phyloP scores from a whole-genome alignment of 2,329 filamentous ascomycete genomes.

The Cladosporium sp. region DNA sequence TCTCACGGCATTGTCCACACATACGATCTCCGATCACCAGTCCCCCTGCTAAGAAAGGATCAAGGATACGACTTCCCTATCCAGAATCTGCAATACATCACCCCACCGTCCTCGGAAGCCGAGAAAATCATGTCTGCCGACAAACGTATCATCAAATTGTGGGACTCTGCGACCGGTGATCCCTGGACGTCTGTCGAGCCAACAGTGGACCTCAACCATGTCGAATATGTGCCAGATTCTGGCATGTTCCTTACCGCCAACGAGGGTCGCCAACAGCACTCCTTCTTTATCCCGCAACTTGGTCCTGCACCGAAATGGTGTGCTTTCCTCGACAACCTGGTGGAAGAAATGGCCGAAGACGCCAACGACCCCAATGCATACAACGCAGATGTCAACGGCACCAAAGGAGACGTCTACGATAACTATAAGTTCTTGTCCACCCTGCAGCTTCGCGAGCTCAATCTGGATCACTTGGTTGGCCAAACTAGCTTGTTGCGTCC shows the following conservation, averaged over 20 bases:
- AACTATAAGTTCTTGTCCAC: conserved; percentile 98
- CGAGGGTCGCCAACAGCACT: conserved; percentile 91
- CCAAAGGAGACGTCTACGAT: conserved; percentile 79
- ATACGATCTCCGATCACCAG: conserved; percentile 87
- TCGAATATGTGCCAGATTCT: conserved; percentile 87
- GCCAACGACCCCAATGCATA: conserved; percentile 63
- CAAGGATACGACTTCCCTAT: conserved; percentile 95
- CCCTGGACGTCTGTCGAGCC: conserved; percentile 97
- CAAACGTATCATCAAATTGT: conserved; percentile 95
- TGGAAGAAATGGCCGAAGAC: conserved; percentile 96
- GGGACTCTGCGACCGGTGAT: conserved; percentile 78
- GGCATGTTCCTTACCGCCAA: conserved; percentile 97
- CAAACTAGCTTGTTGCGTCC: conserved; percentile 86
- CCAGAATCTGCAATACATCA: conserved; percentile 73
- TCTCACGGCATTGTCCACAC: conserved; percentile 84
- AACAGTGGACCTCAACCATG: conserved; percentile 89
- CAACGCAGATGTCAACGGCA: conserved; percentile 42
- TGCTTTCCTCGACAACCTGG: conserved; percentile 92
- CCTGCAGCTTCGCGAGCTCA: conserved; percentile 81
- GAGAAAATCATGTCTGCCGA: conserved; percentile 88
- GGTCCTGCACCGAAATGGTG: conserved; percentile 96
- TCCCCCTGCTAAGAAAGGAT: conserved; percentile 85
- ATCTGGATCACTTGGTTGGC: conserved; percentile 84
- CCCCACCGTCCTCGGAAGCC: conserved; percentile 63
- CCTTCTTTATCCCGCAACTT: conserved; percentile 91